These are phyloP conservation scores for Boletus subcaerulescens DNA, from an alignment of 768 basidiomycete species.

Conservation along the genomic window DNA sequence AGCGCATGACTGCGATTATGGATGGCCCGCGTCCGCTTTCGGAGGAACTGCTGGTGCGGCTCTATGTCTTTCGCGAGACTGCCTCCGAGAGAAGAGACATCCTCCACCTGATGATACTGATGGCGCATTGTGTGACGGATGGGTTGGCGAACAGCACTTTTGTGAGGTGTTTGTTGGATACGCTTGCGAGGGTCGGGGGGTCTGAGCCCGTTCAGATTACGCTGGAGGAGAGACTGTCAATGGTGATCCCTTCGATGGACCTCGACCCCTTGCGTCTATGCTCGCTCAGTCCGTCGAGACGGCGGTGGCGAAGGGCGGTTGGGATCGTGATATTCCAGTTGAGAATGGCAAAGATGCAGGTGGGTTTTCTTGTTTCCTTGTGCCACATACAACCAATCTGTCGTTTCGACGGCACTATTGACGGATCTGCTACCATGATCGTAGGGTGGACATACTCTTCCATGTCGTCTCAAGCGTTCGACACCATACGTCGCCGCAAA, in stretches of 20 bases:
- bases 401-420: not conserved
- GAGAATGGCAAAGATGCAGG: constrained; percentile 35
- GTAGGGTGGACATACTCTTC: constrained; percentile 59
- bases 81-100: constrained; percentile 28
- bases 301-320: constrained; percentile 46
- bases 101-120: constrained; percentile 42
- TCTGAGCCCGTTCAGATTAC: constrained; percentile 15
- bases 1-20: constrained; percentile 28
- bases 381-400: not conserved
- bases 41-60: constrained; percentile 39
- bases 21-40: constrained; percentile 41
- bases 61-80: constrained; percentile 41
- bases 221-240: constrained; percentile 38
- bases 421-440: not conserved
- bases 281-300: constrained; percentile 33
- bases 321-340: constrained; percentile 36
- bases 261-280: constrained; percentile 31
- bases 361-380: constrained; percentile 16
- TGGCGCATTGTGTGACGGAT: constrained; percentile 52
- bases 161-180: constrained; percentile 44
- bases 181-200: constrained; percentile 23
- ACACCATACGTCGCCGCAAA: constrained; percentile 38
- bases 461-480: constrained; percentile 37
- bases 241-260: constrained; percentile 38
- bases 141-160: constrained; percentile 43